phyloP scores from a whole-genome alignment of 495 filamentous ascomycete species.

The Immersiella caudata region DNA sequence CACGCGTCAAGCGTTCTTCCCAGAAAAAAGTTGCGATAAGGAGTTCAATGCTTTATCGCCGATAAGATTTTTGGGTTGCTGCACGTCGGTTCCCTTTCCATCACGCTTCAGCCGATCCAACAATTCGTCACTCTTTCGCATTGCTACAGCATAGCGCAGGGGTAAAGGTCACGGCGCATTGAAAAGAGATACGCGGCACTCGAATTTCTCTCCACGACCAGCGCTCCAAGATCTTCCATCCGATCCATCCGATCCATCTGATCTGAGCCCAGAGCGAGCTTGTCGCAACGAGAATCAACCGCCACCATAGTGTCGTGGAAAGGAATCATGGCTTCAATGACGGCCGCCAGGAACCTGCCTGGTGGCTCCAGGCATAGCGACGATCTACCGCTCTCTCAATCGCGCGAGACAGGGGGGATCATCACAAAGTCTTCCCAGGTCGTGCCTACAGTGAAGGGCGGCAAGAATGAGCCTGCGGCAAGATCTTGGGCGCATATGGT shows the following conservation, averaged over 20 bases:
- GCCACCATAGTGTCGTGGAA: neutral
- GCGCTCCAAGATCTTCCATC: neutral
- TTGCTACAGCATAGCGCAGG: neutral
- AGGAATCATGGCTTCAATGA: constrained; percentile 30
- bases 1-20: constrained; percentile 15
- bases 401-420: constrained; percentile 63
- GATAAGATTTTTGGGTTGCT: constrained; percentile 17
- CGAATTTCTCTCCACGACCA: neutral
- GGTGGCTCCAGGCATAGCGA: constrained; percentile 29
- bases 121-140: neutral
- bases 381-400: constrained; percentile 52
- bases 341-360: constrained; percentile 27
- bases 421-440: constrained; percentile 47
- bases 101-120: constrained; percentile 9
- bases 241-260: constrained; percentile 11
- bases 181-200: neutral
- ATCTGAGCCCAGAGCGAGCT: constrained; percentile 1
- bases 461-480: constrained; percentile 53
- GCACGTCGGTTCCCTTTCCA: neutral
- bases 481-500: constrained; percentile 90
- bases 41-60: constrained; percentile 11
- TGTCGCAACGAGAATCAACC: neutral
- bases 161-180: neutral
- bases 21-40: constrained; percentile 27
- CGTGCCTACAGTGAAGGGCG: constrained; percentile 33